A percentile compares a stretch with the other conserved stretches of the same genome.
Conservation (phyloP, 768 basidiomycete species). For the Termitomyces bulborhizus region DNA sequence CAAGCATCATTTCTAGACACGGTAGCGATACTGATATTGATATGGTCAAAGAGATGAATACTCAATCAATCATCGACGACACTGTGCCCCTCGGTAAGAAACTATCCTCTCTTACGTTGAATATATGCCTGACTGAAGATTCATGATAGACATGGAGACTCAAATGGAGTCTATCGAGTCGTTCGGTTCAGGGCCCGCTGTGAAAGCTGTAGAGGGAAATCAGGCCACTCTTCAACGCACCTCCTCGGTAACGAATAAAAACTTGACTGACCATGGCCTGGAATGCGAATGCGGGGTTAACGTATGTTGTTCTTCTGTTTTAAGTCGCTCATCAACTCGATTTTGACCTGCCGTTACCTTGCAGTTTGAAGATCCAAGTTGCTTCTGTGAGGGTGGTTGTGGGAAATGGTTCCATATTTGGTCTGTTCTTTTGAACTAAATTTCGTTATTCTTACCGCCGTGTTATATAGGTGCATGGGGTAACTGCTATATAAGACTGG, state of each 20-base stretch:
- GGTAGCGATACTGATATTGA: conserved; percentile 32
- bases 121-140: not conserved
- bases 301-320: conserved; percentile 35
- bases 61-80: conserved; percentile 24
- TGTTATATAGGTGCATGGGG: conserved; percentile 55
- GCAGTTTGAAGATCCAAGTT: conserved; percentile 50
- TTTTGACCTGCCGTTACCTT: not conserved
- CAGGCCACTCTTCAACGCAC: conserved; percentile 12
- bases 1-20: conserved; percentile 11
- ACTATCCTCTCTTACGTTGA: not conserved
- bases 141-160: conserved; percentile 34
- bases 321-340: not conserved
- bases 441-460: not conserved
- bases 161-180: conserved; percentile 37
- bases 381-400: conserved; percentile 71
- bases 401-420: conserved; percentile 72
- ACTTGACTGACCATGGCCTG: conserved; percentile 32
- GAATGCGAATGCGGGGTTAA: conserved; percentile 67
- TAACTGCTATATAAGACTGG: conserved; percentile 15
- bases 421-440: conserved; percentile 29
- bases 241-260: conserved; percentile 1
- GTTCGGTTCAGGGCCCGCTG: conserved; percentile 16
- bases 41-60: conserved; percentile 24
- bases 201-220: conserved; percentile 8
- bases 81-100: conserved; percentile 43